Evolutionary conservation across 208 protist species (phyloP), one percentile per base, ranked within the genome.

Genomic region (Acanthamoeba lenticulata): DNA sequence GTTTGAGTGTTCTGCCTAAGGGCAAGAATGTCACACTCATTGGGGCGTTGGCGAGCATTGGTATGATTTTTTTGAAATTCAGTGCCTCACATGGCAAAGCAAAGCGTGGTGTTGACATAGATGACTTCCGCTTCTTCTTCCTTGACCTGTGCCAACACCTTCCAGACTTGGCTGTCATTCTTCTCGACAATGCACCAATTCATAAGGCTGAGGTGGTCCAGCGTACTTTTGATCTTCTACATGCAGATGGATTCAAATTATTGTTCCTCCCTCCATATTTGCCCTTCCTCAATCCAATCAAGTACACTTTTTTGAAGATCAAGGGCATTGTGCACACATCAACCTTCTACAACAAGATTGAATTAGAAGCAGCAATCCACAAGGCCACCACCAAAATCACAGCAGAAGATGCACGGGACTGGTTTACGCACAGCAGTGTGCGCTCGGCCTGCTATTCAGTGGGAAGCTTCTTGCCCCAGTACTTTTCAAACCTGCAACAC

Each of bases 221-320:
- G 29, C 62, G 32, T 9, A 40, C n/a, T 1, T 38, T 72, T 5
- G 62, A 32, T 9, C 2, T 9, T 32, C 62, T 72, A 2, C 62
- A 24, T 19, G 15, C 3, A 3, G n/a, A 72, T 4, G 62, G 62
- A 11, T 72, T 72, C 6, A 27, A 5, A 2, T 21, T 85, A 7
- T n/a, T 85, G 74, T 85, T 29, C 74, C 74, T 85, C 24, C 74
- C 38, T 9, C 74, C 74, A 32, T 85, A 85, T 36, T 85, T 7
- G 5, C 74, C 74, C 5, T 85, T 85, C 42, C 42, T 85, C 40
- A 85, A 85, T 27, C 74, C 42, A 3, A 52, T 85, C 13, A 7
- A 85, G 42, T 85, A 85, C 42, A 21, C 19, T 11, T 85, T 85
- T 34, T 85, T 38, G 17, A 85, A 85, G 74, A 85, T 85, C 74